Conservation (phyloP, 768 basidiomycete genomes). For the Mycena sanguinolenta region DNA sequence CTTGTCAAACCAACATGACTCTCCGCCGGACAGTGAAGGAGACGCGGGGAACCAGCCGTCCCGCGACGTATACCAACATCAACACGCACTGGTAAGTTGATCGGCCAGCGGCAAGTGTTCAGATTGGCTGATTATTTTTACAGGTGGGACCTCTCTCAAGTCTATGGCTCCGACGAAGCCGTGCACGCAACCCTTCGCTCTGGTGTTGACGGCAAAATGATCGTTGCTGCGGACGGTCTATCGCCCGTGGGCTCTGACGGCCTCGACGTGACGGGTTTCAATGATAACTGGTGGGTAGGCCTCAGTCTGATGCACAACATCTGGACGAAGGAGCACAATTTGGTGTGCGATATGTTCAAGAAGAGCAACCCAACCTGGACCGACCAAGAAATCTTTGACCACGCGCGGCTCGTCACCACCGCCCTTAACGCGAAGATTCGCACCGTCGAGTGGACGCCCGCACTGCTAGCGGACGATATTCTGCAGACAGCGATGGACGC, state of each 20-base stretch:
- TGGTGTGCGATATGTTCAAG: slow-evolving; percentile 34
- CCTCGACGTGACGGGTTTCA: slow-evolving; percentile 24
- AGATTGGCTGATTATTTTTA: too few relatives aligned
- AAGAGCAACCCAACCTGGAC: slow-evolving; percentile 27
- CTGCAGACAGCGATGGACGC: slow-evolving; percentile 21
- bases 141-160: slow-evolving; percentile 26
- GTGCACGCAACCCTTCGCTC: slow-evolving; percentile 26
- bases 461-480: slow-evolving; percentile 21
- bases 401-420: slow-evolving; percentile 33
- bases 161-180: slow-evolving; percentile 30
- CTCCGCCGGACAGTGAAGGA: slow-evolving; percentile 20
- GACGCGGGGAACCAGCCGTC: slow-evolving; percentile 8
- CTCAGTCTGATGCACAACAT: slow-evolving; percentile 31
- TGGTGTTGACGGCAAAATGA: slow-evolving; percentile 25
- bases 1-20: slow-evolving; percentile 27
- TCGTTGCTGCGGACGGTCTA: slow-evolving; percentile 16
- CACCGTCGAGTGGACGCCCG: slow-evolving; percentile 36
- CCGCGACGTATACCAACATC: slow-evolving; percentile 24
- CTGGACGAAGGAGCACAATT: slow-evolving; percentile 32
- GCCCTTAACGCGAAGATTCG: slow-evolving; percentile 37
- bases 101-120: too few relatives aligned
- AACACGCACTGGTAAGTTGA: slow-evolving; percentile 20
- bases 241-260: slow-evolving; percentile 24
- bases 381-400: slow-evolving; percentile 32
- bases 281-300: slow-evolving; percentile 32